Conservation (phyloP, 306 rosid genomes). For the Sicyos edulis region DNA sequence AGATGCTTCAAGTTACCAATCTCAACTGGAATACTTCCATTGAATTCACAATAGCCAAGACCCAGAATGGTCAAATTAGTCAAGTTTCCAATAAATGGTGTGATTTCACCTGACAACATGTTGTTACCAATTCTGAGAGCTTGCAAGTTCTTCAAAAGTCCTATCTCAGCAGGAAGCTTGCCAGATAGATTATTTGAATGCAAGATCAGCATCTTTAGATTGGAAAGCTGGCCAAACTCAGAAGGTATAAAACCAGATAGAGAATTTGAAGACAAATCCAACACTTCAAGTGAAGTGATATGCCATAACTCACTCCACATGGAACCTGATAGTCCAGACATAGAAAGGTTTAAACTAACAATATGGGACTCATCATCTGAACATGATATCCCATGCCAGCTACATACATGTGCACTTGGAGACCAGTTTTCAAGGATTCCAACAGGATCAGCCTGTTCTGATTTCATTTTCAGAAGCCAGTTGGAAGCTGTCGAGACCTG, state of each 20-base stretch:
- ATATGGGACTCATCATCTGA: conserved; percentile 40
- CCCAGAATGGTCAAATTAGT: conserved; percentile 58
- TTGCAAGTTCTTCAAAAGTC: conserved; percentile 69
- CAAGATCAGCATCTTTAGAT: conserved; percentile 47
- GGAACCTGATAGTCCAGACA: conserved; percentile 69
- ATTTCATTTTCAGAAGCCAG: conserved; percentile 65
- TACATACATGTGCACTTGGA: conserved; percentile 43
- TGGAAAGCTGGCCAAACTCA: conserved; percentile 53
- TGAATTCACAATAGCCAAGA: conserved; percentile 60
- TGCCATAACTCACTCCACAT: conserved; percentile 44
- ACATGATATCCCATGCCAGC: conserved; percentile 73
- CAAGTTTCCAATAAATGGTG: conserved; percentile 53
- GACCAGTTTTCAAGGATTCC: conserved; percentile 70
- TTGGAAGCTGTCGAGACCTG: conserved; percentile 40
- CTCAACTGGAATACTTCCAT: conserved; percentile 74
- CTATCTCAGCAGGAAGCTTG: conserved; percentile 62
- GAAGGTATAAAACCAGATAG: conserved; percentile 67
- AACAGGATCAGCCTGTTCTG: conserved; percentile 52
- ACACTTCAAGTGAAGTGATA: conserved; percentile 52
- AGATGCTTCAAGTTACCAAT: conserved; percentile 66
- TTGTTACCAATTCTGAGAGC: conserved; percentile 76
- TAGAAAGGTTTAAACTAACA: conserved; percentile 56
- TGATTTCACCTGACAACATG: conserved; percentile 61
- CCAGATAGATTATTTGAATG: conserved; percentile 73
- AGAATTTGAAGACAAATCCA: conserved; percentile 72